Base-by-base conservation (phyloP, 306 rosid species). In the Cucurbita ficifolia region DNA sequence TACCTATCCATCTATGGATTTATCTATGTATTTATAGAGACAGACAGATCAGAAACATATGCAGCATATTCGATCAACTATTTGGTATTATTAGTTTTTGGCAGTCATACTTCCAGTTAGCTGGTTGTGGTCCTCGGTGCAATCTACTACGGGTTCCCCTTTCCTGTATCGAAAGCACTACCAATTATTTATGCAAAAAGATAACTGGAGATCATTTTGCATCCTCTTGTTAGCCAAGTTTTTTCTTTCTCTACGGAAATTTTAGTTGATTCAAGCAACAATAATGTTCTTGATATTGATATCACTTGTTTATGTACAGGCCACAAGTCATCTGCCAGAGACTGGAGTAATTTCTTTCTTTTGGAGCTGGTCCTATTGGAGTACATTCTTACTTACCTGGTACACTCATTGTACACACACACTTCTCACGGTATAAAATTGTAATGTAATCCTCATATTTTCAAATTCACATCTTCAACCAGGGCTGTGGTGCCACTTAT, bases 401-500 rank as follows among this genome's bases (percentile, higher is more conserved):
- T 91, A 68, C 6, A 29, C 18, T 46, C 56, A 24, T 21, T 46
- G 73, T 46, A 46, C 40, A 46, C 4, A 54, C 45, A 58, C 52
- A 19, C 53, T 59, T 60, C 55, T 74, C 75, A 33, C 67, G n/a
- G 33, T 49, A 57, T 67, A 8, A 42, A 74, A 49, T 54, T 65
- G 76, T 62, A 75, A 16, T 69, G 70, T 71, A 81, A 58, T 87
- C 79, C 93, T 88, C 78, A 84, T 81, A 60, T 65, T 55, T 78
- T 56, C 70, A 73, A 76, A 79, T 80, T 76, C 64, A 79, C 79
- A 76, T 84, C 81, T 84, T 83, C 87, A 81, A 87, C 79, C 95
- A 94, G 99, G 99, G 90, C 91, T 80, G 91, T 89, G 85, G 97
- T 89, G 83, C 99, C 99, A 81, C 99, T 94, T 87, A 91, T 94